phyloP scores from a whole-genome alignment of 805 yeast species.

The Sungouiella thailandica region DNA sequence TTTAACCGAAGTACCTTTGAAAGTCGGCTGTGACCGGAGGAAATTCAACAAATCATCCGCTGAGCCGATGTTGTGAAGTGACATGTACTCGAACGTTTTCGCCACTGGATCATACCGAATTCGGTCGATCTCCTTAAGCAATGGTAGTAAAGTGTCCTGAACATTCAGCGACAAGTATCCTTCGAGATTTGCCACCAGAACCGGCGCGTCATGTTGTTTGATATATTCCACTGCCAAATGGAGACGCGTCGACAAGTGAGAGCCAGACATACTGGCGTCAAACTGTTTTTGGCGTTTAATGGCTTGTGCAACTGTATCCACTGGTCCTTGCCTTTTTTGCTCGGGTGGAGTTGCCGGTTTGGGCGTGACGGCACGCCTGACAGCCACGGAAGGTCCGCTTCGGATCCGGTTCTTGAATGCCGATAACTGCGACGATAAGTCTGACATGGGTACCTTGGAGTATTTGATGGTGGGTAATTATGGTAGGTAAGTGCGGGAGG shows the following conservation, averaged over 20 bases:
- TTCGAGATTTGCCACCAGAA: slow-evolving; percentile 59
- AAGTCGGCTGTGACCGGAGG: slow-evolving; percentile 76
- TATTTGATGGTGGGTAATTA: background rate
- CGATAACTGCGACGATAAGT: slow-evolving; percentile 40
- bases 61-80: slow-evolving; percentile 81
- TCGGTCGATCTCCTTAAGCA: slow-evolving; percentile 71
- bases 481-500: background rate
- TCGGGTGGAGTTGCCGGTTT: slow-evolving; percentile 17
- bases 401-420: slow-evolving; percentile 43
- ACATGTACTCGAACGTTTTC: slow-evolving; percentile 76
- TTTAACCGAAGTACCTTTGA: slow-evolving; percentile 81
- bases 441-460: slow-evolving; percentile 18
- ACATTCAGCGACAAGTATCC: slow-evolving; percentile 62
- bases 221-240: slow-evolving; percentile 89
- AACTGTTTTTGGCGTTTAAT: slow-evolving; percentile 30
- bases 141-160: slow-evolving; percentile 58
- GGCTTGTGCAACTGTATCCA: slow-evolving; percentile 28
- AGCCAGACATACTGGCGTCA: slow-evolving; percentile 29
- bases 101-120: slow-evolving; percentile 60
- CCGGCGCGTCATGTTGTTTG: slow-evolving; percentile 66
- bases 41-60: slow-evolving; percentile 72
- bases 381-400: slow-evolving; percentile 40
- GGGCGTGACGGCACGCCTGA: slow-evolving; percentile 17
- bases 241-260: slow-evolving; percentile 81
- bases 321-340: slow-evolving; percentile 12